Percentiles rank a stretch among this genome's conserved stretches.
These are phyloP conservation scores for Aulographum hederae DNA, from an alignment of 2,329 filamentous ascomycete species.

Conservation along the genomic window DNA sequence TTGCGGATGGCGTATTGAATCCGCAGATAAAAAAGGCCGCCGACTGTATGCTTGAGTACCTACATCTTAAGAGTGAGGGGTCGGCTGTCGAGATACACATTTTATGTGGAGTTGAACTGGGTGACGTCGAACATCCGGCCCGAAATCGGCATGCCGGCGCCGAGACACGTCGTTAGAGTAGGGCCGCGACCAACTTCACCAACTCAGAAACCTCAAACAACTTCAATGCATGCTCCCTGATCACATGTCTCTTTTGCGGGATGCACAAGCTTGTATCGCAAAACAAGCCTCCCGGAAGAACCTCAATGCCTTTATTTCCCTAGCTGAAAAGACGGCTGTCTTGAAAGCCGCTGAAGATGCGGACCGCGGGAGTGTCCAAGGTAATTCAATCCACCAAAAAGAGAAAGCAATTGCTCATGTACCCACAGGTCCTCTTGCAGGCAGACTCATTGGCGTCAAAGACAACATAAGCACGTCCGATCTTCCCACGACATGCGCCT, in stretches of 20 bases:
- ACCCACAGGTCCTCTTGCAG: conserved; percentile 8
- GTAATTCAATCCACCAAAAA: background rate
- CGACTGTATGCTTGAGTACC: no score
- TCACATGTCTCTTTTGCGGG: conserved; percentile 19
- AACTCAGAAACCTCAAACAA: no score
- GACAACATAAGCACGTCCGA: conserved; percentile 31
- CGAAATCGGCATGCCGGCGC: no score
- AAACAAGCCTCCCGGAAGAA: conserved; percentile 14
- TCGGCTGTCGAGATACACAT: no score
- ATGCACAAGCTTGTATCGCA: conserved; percentile 16
- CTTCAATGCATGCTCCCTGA: background rate
- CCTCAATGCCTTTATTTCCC: conserved; percentile 20
- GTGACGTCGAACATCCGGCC: no score
- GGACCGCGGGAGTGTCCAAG: conserved; percentile 2
- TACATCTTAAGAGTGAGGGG: no score
- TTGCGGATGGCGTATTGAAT: no score
- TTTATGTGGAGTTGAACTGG: no score
- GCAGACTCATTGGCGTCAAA: conserved; percentile 26
- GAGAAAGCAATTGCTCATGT: background rate
- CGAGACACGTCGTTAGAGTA: no score
- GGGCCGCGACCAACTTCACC: no score
- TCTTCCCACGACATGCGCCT: conserved; percentile 60
- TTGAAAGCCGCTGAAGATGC: conserved; percentile 9
- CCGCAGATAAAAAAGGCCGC: no score
- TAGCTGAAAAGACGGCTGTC: conserved; percentile 9